Base-by-base conservation (phyloP, 768 basidiomycete species). In the Gloeostereum incarnatum region DNA sequence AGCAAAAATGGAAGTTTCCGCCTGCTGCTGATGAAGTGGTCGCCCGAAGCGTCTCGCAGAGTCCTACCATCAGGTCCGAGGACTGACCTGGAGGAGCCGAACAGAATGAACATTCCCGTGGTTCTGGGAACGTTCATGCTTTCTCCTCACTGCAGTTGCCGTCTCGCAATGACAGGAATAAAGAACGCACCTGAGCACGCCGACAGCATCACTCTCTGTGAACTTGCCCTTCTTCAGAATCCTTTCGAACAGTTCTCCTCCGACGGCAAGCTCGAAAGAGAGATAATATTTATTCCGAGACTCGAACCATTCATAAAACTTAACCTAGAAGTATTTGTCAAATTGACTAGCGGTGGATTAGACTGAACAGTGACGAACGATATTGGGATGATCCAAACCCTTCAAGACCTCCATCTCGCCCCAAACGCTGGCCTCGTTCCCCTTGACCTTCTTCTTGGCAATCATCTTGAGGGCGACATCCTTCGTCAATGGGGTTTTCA, bases 291-390 rank as follows among this genome's bases (percentile, higher is more conserved):
- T 97, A 11, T 81, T 72, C 45, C 91, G 69, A 6, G 86, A 90
- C 53, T 98, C 96, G 55, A 98, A 98, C 79, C 85, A 90, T 56
- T 96, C 92, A 57, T 83, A 93, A 52, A 96, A 91, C 54, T 93
- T 94, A 40, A 96, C 89, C 89, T 91, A 6, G 19, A n/a, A n/a
- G n/a, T 16, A 3, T 29, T 11, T 14, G 14, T n/a, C 32, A 5
- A 10, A 26, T 17, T 5, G 21, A 17, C 23, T 6, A 7, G 25
- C 3, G 11, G 24, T 19, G 17, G 16, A 9, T 6, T 14, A 13
- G n/a, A 20, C 6, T 30, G 19, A 27, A 24, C 24, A 29, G 24
- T 40, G 23, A 66, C 76, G 50, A 40, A 92, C 92, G 46, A 97
- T 87, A 51, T 97, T 93, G 0, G 84, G 79, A 55, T 98, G 93